Evolutionary conservation across 2,329 filamentous ascomycete genomes (phyloP).

Genomic region (Onygenales sp.): DNA sequence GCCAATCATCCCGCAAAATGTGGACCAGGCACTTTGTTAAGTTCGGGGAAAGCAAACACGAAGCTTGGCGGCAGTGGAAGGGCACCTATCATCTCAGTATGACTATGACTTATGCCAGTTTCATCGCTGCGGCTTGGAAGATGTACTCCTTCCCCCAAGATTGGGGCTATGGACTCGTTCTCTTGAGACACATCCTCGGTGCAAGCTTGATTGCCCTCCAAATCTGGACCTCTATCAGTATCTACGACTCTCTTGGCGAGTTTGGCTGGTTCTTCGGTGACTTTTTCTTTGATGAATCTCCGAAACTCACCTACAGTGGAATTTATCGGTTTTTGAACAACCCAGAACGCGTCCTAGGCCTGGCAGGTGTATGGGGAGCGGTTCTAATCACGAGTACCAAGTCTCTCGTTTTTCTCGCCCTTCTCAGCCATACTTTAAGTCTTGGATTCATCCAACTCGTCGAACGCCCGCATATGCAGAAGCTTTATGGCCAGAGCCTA

Average conservation of each 20-base stretch:
- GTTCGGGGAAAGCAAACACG: slow-evolving; percentile 78
- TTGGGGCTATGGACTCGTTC: slow-evolving; percentile 76
- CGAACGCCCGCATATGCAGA: slow-evolving; percentile 96
- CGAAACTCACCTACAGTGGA: slow-evolving; percentile 87
- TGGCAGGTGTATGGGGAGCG: slow-evolving; percentile 91
- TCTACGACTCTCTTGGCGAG: slow-evolving; percentile 91
- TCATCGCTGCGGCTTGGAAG: slow-evolving; percentile 89
- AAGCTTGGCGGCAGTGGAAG: slow-evolving; percentile 98
- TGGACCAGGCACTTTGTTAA: slow-evolving; percentile 98
- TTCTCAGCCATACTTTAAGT: slow-evolving; percentile 76
- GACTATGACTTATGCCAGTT: slow-evolving; percentile 79
- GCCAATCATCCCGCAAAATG: slow-evolving; percentile 80
- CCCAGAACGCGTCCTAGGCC: slow-evolving; percentile 84
- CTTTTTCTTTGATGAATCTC: slow-evolving; percentile 88
- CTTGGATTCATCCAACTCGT: slow-evolving; percentile 85
- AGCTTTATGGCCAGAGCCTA: slow-evolving; percentile 79
- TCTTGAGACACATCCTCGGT: slow-evolving; percentile 81
- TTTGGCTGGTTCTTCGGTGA: slow-evolving; percentile 99
- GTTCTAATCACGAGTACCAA: slow-evolving; percentile 88
- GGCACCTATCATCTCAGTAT: slow-evolving; percentile 89
- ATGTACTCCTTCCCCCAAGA: slow-evolving; percentile 82
- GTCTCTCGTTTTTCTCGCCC: slow-evolving; percentile 74
- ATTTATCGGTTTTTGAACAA: slow-evolving; percentile 99
- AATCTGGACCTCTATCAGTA: slow-evolving; percentile 83
- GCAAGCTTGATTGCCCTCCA: slow-evolving; percentile 73